Evolutionary conservation across 805 yeast genomes (phyloP).

Genomic region (Wickerhamiella sergipiensis): DNA sequence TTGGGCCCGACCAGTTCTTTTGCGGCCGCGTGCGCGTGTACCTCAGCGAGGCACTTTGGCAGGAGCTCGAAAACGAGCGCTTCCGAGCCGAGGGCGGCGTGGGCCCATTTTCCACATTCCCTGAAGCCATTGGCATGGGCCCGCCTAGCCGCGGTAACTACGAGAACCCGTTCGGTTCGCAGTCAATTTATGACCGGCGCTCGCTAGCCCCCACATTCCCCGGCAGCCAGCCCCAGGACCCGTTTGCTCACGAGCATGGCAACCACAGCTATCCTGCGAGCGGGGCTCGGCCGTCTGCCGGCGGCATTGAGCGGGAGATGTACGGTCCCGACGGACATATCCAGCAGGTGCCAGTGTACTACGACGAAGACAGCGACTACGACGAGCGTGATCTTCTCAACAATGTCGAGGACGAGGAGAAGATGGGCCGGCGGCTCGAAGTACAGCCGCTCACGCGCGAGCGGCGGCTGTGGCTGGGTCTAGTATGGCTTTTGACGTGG

Average conservation of each 20-base stretch:
- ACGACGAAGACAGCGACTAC: slow-evolving; percentile 23
- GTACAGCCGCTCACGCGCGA: slow-evolving; percentile 11
- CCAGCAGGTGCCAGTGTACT: slow-evolving; percentile 9
- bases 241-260: neutral
- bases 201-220: neutral
- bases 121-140: neutral
- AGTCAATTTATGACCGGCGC: neutral
- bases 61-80: slow-evolving; percentile 23
- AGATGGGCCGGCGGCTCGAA: slow-evolving; percentile 21
- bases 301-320: neutral
- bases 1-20: slow-evolving; percentile 24
- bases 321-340: slow-evolving; percentile 7
- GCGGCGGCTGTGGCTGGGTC: slow-evolving; percentile 26
- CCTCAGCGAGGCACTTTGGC: slow-evolving; percentile 27
- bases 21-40: slow-evolving; percentile 26
- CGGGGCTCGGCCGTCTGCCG: neutral
- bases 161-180: neutral
- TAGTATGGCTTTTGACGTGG: slow-evolving; percentile 30
- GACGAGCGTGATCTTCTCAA: slow-evolving; percentile 17
- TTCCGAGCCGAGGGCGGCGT: slow-evolving; percentile 3
- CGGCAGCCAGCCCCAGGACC: neutral
- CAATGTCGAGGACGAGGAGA: slow-evolving; percentile 21
- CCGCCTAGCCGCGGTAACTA: neutral
- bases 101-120: neutral
- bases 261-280: neutral